Evolutionary conservation across 2,329 filamentous ascomycete genomes (phyloP).

Genomic region (Beauveria caledonica): DNA sequence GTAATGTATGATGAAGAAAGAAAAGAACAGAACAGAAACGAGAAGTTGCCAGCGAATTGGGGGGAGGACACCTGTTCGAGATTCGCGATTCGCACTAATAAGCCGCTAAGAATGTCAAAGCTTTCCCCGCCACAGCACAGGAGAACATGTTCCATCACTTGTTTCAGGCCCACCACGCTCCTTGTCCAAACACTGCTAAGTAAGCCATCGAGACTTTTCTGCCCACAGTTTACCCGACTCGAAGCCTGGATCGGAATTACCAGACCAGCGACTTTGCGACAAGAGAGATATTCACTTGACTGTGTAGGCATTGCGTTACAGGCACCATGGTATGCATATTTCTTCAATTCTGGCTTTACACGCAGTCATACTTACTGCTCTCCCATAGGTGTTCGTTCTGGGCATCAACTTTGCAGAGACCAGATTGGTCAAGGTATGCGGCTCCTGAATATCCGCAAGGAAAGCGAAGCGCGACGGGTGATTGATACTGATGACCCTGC

Average conservation of each 20-base stretch:
- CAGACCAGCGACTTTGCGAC: background rate
- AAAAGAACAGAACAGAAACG: constrained; percentile 11
- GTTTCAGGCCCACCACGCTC: constrained; percentile 8
- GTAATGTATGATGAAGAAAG: background rate
- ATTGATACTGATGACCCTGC: background rate
- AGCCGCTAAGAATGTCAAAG: background rate
- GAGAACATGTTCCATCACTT: background rate
- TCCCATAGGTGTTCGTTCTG: constrained; percentile 67
- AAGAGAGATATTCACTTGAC: background rate
- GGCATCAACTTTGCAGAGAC: constrained; percentile 78
- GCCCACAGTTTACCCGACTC: constrained; percentile 22
- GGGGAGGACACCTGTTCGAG: constrained; percentile 13
- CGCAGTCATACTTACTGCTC: background rate
- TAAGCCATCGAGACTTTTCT: constrained; percentile 8
- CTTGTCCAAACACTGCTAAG: background rate
- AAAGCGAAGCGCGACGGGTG: background rate
- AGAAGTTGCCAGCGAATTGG: constrained; percentile 12
- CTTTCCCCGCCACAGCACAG: background rate
- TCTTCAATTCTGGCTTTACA: background rate
- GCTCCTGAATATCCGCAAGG: background rate
- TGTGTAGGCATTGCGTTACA: background rate
- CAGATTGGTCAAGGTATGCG: constrained; percentile 72
- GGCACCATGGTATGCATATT: constrained; percentile 13
- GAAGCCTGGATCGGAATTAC: background rate
- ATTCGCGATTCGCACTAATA: constrained; percentile 9